phyloP scores from a whole-genome alignment of 495 filamentous ascomycete species.

The Penicillium coprophilum region DNA sequence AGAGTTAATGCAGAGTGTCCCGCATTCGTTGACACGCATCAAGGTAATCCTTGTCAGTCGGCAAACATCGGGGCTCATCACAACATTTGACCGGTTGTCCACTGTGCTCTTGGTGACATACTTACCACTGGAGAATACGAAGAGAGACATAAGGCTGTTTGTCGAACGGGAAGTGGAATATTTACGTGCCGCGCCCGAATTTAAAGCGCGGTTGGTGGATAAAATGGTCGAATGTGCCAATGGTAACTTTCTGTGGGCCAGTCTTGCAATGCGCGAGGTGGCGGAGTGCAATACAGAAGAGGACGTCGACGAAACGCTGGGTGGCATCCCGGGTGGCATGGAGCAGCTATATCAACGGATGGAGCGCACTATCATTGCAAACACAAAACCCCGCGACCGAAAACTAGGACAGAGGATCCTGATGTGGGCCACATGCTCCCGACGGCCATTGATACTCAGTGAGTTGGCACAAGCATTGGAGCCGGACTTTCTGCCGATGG shows the following conservation, averaged over 20 bases:
- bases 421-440: not conserved
- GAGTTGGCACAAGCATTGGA: not conserved
- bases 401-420: not conserved
- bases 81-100: not conserved
- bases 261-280: not conserved
- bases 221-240: not conserved
- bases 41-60: slow-evolving; percentile 8
- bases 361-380: not conserved
- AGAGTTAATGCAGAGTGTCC: not conserved
- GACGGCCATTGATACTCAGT: not conserved
- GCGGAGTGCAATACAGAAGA: not conserved
- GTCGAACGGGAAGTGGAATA: not conserved
- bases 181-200: not conserved
- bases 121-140: not conserved
- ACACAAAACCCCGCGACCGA: not conserved
- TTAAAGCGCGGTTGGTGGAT: not conserved
- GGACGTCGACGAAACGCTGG: not conserved
- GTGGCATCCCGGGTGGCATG: not conserved
- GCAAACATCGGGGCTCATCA: not conserved
- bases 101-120: not conserved
- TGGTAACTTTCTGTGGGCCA: not conserved
- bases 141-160: not conserved
- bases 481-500: not conserved
- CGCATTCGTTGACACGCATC: not conserved
- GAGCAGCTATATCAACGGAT: slow-evolving; percentile 1